Conservation (phyloP, 257 asterid species). For the Nicotiana knightiana region DNA sequence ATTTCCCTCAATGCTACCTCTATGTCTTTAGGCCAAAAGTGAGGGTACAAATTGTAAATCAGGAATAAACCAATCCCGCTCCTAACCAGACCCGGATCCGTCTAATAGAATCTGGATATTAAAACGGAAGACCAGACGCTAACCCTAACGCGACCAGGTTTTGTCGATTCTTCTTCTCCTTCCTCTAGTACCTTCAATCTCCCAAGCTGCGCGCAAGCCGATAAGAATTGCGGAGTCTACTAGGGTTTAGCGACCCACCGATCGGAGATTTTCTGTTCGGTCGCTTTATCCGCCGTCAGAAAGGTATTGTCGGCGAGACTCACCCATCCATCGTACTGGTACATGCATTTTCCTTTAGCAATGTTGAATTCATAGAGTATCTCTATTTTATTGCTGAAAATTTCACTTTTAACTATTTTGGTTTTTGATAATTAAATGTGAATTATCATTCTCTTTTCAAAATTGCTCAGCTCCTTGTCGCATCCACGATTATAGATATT, state of each 20-base stretch:
- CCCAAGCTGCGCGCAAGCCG: neutral
- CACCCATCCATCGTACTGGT: neutral
- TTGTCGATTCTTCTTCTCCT: neutral
- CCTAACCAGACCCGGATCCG: neutral
- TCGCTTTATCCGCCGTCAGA: neutral
- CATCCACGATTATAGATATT: neutral
- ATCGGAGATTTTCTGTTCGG: neutral
- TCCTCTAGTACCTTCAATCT: neutral
- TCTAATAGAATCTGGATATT: neutral
- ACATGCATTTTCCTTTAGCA: neutral
- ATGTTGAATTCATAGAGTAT: neutral
- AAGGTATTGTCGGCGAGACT: neutral
- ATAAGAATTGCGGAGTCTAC: neutral
- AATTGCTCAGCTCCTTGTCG: neutral
- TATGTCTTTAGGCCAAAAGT: neutral
- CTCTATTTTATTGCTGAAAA: neutral
- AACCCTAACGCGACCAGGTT: neutral
- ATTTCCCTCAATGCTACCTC: neutral
- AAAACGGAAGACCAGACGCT: neutral
- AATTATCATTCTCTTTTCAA: neutral
- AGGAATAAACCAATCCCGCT: neutral
- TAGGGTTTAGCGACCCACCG: conserved; percentile 9
- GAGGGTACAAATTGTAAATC: neutral
- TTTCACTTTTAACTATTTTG: neutral
- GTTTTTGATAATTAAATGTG: neutral